Base-by-base conservation (phyloP, 2,329 filamentous ascomycete genomes). In the Colletotrichum sansevieriae region DNA sequence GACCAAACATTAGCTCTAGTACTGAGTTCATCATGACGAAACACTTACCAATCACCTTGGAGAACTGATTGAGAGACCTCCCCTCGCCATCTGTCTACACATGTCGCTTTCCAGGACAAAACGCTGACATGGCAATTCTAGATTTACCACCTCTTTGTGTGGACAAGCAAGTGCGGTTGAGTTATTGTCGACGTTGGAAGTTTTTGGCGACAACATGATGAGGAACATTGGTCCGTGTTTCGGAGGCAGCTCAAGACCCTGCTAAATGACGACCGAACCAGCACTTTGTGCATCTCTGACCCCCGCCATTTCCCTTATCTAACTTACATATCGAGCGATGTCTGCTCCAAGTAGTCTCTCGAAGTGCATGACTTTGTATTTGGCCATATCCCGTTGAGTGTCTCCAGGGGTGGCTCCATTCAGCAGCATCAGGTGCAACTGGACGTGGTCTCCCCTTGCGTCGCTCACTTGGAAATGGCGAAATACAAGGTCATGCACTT, bases 171-270 rank as follows among this genome's bases (percentile, higher is more conserved):
- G 29, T 9, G 29, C 29, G 29, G 6, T 29, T 29, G 8, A 29
- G 25, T 4, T 29, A 29, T 9, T 1, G 7, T 29, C 29, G 29
- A 29, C 6, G 29, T 29, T 29, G 6, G 29, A 20, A 41, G 2
- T 59, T 22, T 65, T 41, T 49, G 66, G 66, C 63, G 54, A 20
- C 73, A 81, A 75, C 74, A 86, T 91, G 92, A 95, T 94, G 92
- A 95, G 87, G 92, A 87, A 86, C 86, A 90, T 95, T 95, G 92
- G 93, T 95, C 93, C 92, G 92, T 95, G 92, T 96, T 95, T 90
- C 93, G 89, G 92, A 95, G 80, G 91, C 90, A 90, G 91, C 89
- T 88, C 94, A 92, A 95, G 95, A 92, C 95, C 92, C 92, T 91
- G 90, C 89, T 83, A 84, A 80, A 88, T 92, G 93, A 93, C 87